phyloP scores from a whole-genome alignment of 306 rosid species.

The Prosopis cineraria region DNA sequence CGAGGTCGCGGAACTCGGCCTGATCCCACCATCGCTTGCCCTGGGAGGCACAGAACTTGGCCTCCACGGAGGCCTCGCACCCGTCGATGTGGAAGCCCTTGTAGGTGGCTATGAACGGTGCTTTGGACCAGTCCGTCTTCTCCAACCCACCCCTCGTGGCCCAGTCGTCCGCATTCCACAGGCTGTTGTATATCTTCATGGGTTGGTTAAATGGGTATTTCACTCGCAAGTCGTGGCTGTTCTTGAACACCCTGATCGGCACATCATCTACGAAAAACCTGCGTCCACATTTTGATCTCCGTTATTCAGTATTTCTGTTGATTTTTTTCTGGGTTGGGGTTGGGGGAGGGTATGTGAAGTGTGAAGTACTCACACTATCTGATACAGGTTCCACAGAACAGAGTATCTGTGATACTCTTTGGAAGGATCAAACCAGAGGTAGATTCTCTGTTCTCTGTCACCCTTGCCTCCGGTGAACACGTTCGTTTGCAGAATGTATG shows the following conservation, averaged over 20 bases:
- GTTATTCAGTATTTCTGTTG: neutral
- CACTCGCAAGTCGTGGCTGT: slow-evolving; percentile 67
- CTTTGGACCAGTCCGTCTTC: slow-evolving; percentile 92
- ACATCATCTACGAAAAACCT: slow-evolving; percentile 82
- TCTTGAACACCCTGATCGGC: slow-evolving; percentile 87
- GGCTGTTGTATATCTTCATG: slow-evolving; percentile 87
- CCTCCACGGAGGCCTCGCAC: slow-evolving; percentile 79
- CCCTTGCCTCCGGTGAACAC: slow-evolving; percentile 93
- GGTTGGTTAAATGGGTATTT: slow-evolving; percentile 91
- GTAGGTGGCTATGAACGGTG: slow-evolving; percentile 82
- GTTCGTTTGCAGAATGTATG: slow-evolving; percentile 83
- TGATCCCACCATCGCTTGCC: slow-evolving; percentile 93
- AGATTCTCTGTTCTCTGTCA: slow-evolving; percentile 86
- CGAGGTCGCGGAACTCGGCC: slow-evolving; percentile 71
- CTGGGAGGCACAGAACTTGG: slow-evolving; percentile 70
- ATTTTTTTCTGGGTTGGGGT: neutral
- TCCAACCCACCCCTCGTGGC: slow-evolving; percentile 90
- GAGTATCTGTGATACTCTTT: slow-evolving; percentile 75
- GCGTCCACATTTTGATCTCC: slow-evolving; percentile 14
- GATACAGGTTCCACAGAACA: slow-evolving; percentile 73
- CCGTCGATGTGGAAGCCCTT: slow-evolving; percentile 84
- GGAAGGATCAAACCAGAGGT: slow-evolving; percentile 95
- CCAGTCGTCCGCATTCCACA: slow-evolving; percentile 98
- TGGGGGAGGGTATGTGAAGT: too few relatives aligned
- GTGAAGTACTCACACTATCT: slow-evolving; percentile 59